These are phyloP conservation scores for Solanum peruvianum DNA, from an alignment of 257 asterid species.

Conservation along the genomic window DNA sequence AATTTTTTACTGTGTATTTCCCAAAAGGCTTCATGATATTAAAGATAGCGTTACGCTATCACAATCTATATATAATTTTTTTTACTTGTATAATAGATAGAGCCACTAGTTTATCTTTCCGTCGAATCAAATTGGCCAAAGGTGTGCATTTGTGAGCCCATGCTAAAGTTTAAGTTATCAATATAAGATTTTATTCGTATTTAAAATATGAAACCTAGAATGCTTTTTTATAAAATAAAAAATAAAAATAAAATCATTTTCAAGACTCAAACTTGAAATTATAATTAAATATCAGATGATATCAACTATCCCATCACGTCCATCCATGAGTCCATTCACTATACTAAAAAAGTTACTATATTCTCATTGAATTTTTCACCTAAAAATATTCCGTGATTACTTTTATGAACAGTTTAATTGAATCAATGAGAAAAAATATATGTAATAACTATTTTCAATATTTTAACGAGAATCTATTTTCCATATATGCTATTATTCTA, in stretches of 20 bases:
- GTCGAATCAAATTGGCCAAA: too few relatives aligned
- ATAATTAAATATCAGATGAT: neutral
- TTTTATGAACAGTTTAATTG: too few relatives aligned
- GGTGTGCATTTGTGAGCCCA: too few relatives aligned
- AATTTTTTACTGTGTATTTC: neutral
- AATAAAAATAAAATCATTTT: neutral
- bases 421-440: too few relatives aligned
- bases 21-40: neutral
- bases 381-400: too few relatives aligned
- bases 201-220: neutral
- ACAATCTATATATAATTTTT: neutral
- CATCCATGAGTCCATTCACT: too few relatives aligned
- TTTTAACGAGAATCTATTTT: neutral
- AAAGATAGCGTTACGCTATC: neutral
- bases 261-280: neutral
- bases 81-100: neutral
- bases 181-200: neutral
- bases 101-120: too few relatives aligned
- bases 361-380: too few relatives aligned
- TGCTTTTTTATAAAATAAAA: accelerated
- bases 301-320: neutral
- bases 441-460: neutral
- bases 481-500: neutral
- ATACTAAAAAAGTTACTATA: too few relatives aligned
- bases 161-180: neutral